Evolutionary conservation across 1,284 basidiomycete genomes (phyloP).

Genomic region (Apiotrichum montevideense): DNA sequence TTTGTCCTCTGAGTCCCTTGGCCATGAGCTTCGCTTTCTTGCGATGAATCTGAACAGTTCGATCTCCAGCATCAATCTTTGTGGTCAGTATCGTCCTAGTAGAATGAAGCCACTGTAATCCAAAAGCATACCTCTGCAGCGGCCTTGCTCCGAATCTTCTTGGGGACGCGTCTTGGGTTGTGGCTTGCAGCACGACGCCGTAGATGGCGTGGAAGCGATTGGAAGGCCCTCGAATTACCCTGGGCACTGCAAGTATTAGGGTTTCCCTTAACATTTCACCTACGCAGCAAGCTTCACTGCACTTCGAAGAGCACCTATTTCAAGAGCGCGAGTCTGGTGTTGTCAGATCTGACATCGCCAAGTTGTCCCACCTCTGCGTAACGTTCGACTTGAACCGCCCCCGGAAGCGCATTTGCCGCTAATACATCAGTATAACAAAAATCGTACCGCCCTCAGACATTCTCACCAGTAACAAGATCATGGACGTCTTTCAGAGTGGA

Average conservation of each 20-base stretch:
- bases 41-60: constrained; percentile 53
- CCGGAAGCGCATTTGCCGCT: constrained; percentile 61
- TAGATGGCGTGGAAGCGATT: constrained; percentile 79
- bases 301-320: constrained; percentile 78
- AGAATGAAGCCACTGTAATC: not conserved
- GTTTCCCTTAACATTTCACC: constrained; percentile 12
- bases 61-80: constrained; percentile 70
- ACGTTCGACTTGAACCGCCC: constrained; percentile 72
- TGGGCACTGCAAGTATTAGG: constrained; percentile 39
- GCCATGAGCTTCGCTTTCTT: constrained; percentile 41
- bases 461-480: constrained; percentile 6
- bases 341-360: no score
- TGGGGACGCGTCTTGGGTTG: constrained; percentile 80
- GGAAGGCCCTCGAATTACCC: constrained; percentile 76
- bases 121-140: constrained; percentile 60
- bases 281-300: constrained; percentile 74
- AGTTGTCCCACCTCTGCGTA: constrained; percentile 63
- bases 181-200: constrained; percentile 86
- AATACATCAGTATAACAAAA: not conserved
- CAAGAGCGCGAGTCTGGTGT: constrained; percentile 68
- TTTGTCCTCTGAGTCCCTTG: constrained; percentile 27
- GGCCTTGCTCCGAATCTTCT: constrained; percentile 69
- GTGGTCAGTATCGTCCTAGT: not conserved
- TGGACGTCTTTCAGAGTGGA: constrained; percentile 26
- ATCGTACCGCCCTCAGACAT: no score